Conservation (phyloP, 164 flowering plant species). For the Tetrastigma voinierianum region DNA sequence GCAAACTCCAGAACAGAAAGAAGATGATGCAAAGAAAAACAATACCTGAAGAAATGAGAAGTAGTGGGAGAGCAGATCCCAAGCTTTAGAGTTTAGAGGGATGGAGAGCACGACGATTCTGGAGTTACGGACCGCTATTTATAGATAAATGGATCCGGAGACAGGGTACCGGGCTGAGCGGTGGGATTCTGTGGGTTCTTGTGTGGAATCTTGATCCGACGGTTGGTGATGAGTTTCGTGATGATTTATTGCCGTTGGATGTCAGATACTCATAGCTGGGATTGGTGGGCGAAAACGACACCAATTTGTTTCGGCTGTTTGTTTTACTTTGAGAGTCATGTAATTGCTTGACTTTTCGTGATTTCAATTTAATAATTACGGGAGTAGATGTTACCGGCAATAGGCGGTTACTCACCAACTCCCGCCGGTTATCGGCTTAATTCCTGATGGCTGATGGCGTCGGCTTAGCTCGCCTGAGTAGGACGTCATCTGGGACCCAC, state of each 20-base stretch:
- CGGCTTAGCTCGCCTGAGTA: neutral
- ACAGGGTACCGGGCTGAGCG: constrained; percentile 15
- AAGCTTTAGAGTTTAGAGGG: too few relatives aligned
- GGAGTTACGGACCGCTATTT: constrained; percentile 6
- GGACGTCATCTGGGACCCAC: too few relatives aligned
- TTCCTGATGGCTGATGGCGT: neutral
- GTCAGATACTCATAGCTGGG: neutral
- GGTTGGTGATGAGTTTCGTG: neutral
- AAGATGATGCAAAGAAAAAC: too few relatives aligned
- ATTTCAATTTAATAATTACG: neutral
- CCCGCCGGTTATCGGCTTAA: constrained; percentile 13
- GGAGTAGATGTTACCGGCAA: constrained; percentile 10
- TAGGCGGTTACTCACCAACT: constrained; percentile 23
- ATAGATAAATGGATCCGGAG: constrained; percentile 2
- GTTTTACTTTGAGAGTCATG: neutral
- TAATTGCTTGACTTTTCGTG: neutral
- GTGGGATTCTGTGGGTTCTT: constrained; percentile 7
- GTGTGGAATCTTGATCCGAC: constrained; percentile 2
- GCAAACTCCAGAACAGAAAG: neutral
- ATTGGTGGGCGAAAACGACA: neutral
- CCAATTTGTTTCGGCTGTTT: too few relatives aligned
- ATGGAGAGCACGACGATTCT: too few relatives aligned
- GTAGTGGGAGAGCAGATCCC: too few relatives aligned
- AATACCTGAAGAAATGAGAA: too few relatives aligned
- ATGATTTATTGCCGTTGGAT: constrained; percentile 22